Percentiles rank a stretch among this genome's conserved stretches.
Evolutionary conservation across 345 rosid species (phyloP).

Genomic region (Populus euphratica): DNA sequence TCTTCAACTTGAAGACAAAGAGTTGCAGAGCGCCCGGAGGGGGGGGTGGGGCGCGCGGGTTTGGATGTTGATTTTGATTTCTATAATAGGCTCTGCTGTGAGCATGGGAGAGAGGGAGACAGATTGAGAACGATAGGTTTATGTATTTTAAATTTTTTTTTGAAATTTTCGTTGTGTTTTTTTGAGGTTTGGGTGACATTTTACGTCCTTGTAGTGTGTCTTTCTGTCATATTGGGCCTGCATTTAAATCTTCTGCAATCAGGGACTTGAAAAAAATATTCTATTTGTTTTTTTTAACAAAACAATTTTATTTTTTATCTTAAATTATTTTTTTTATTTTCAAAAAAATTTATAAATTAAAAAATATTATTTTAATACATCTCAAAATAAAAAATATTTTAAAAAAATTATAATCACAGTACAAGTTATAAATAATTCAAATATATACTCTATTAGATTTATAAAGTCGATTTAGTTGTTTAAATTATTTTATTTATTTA

Average conservation of each 20-base stretch:
- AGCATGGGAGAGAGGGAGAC: neutral
- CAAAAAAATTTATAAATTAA: no score
- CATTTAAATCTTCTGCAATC: neutral
- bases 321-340: no score
- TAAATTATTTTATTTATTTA: no score
- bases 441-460: no score
- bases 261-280: neutral
- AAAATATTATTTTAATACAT: no score
- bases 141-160: constrained; percentile 7
- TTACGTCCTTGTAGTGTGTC: neutral
- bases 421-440: no score
- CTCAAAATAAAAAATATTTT: no score
- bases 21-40: constrained; percentile 37
- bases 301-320: no score
- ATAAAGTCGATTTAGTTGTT: no score
- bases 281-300: no score
- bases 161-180: constrained; percentile 4
- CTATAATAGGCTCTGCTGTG: neutral
- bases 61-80: neutral
- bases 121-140: constrained; percentile 24
- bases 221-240: neutral
- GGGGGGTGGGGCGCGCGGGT: neutral
- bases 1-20: constrained; percentile 71
- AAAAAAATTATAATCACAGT: no score
- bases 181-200: neutral